Evolutionary conservation across 768 basidiomycete genomes (phyloP), one percentile per base, ranked within the genome.

Genomic region (Pholiota microspora): DNA sequence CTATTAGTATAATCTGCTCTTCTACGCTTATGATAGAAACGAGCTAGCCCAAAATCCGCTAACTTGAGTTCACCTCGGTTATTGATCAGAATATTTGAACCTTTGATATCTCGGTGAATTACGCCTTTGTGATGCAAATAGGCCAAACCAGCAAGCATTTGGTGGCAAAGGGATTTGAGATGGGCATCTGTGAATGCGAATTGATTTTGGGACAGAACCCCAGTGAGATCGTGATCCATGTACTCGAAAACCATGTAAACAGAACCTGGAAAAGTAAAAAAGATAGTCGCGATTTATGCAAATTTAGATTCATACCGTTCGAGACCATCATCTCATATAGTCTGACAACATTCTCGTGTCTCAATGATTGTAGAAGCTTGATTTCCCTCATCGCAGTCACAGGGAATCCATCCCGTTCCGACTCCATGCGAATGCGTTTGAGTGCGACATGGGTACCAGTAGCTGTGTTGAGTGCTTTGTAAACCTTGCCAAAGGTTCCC

Each of bases 201-300:
- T 64, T 93, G 88, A 0, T 83, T 89, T 72, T 98, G 95, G 2
- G 93, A 91, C 24, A 99, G 78, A 48, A 98, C 80, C 3, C 97
- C 97, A 2, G 95, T 98, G 51, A 99, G 77, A 67, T 99, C 97
- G 67, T 98, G 96, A 64, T 99, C 94, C 92, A 97, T 92, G 70
- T 99, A 99, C 69, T 98, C 95, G 64, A 98, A 94, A 34, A 99
- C 96, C 97, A 99, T 99, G 72, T 93, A 96, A 36, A 97, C 95
- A 45, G 89, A 87, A 55, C 94, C 96, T 98, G 63, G 4, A 15
- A 46, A 52, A 55, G 24, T 16, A 18, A 32, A 21, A 42, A 13
- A 35, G 18, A 23, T 40, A 7, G 31, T 21, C 13, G 6, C 25
- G 45, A 35, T 13, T 31, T 13, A 6, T 25, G 16, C 18, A 51